Evolutionary conservation across 2,329 filamentous ascomycete genomes (phyloP).

Genomic region (Alternaria brassicae): DNA sequence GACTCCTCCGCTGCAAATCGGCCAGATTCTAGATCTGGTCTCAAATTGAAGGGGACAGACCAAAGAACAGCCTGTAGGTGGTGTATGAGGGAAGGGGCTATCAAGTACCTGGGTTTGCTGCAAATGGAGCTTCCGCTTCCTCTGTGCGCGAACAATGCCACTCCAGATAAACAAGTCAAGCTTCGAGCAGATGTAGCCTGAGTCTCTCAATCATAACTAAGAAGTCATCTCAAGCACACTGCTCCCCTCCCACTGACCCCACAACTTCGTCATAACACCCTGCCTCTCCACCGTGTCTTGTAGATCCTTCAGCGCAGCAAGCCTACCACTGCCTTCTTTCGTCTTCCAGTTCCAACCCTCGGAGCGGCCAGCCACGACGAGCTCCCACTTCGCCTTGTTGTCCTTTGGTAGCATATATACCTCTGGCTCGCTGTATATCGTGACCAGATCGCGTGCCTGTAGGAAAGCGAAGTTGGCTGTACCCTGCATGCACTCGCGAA

Average conservation of each 20-base stretch:
- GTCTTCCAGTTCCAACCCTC: constrained; percentile 6
- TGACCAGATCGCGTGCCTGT: constrained; percentile 15
- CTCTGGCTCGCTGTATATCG: neutral
- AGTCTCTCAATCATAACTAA: too few relatives aligned
- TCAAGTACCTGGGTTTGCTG: too few relatives aligned
- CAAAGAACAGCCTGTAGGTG: neutral
- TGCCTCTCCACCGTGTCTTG: constrained; percentile 14
- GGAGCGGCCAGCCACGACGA: constrained; percentile 11
- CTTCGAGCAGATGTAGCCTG: too few relatives aligned
- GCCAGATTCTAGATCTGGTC: neutral
- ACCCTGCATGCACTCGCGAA: constrained; percentile 17
- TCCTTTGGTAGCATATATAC: neutral
- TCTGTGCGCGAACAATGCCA: too few relatives aligned
- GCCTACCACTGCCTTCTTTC: constrained; percentile 10
- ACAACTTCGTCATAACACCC: constrained; percentile 11
- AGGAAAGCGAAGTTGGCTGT: constrained; percentile 15
- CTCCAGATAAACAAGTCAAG: too few relatives aligned
- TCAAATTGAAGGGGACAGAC: neutral
- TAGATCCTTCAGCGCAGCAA: constrained; percentile 19
- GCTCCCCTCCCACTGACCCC: constrained; percentile 14
- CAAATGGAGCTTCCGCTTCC: too few relatives aligned
- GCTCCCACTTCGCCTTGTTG: constrained; percentile 15
- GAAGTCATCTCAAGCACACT: neutral
- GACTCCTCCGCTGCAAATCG: neutral
- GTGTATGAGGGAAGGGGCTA: too few relatives aligned